Evolutionary conservation across 2,329 filamentous ascomycete genomes (phyloP).

Genomic region (Penicillium sp.): DNA sequence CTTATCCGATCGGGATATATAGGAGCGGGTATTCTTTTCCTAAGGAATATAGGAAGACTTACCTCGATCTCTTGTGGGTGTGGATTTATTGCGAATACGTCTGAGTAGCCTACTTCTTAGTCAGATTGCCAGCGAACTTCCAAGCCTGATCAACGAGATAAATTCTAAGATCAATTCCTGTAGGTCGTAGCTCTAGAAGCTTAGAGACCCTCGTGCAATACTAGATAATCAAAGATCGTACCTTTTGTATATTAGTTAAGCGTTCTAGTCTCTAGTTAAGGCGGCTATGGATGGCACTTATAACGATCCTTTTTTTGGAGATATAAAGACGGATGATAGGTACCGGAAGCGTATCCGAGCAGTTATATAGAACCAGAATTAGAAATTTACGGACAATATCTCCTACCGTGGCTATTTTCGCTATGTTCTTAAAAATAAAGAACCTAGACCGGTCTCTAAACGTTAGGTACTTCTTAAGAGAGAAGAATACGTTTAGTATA

Average conservation of each 20-base stretch:
- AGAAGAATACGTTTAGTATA: conserved; percentile 43
- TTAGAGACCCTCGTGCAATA: conserved; percentile 29
- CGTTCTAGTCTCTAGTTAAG: conserved; percentile 39
- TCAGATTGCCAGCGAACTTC: conserved; percentile 38
- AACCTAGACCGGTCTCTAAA: background rate
- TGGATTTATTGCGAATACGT: conserved; percentile 31
- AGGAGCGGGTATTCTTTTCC: conserved; percentile 36
- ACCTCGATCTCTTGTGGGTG: conserved; percentile 28
- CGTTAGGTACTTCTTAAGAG: conserved; percentile 24
- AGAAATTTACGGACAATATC: conserved; percentile 24
- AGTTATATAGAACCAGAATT: conserved; percentile 29
- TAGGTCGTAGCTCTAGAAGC: conserved; percentile 23
- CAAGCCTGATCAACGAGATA: conserved; percentile 38
- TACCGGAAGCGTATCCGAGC: conserved; percentile 35
- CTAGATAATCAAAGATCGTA: conserved; percentile 26
- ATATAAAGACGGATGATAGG: conserved; percentile 20
- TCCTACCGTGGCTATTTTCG: conserved; percentile 11
- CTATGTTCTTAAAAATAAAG: background rate
- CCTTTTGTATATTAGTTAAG: conserved; percentile 40
- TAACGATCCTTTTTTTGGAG: conserved; percentile 34
- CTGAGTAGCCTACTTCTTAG: conserved; percentile 35
- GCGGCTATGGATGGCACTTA: conserved; percentile 37
- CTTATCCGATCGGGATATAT: conserved; percentile 31
- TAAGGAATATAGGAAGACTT: conserved; percentile 30
- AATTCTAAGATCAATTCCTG: conserved; percentile 37